These are phyloP conservation scores for Colletotrichum sp. DNA, from an alignment of 2,329 filamentous ascomycete genomes.

Conservation along the genomic window DNA sequence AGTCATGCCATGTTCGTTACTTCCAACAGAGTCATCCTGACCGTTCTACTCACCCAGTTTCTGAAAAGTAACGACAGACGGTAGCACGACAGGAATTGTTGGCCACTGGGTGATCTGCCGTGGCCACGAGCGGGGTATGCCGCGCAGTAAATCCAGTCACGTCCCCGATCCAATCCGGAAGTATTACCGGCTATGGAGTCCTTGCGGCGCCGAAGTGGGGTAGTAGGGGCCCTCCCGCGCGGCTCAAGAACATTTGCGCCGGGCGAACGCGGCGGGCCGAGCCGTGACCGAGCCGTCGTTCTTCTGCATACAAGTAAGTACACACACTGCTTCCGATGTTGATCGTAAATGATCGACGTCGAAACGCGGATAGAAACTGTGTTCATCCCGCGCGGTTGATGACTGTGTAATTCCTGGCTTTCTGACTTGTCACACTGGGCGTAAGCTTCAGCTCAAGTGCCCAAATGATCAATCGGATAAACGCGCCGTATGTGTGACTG, in stretches of 20 bases:
- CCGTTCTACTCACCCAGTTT: not conserved
- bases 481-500: not conserved
- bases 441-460: not conserved
- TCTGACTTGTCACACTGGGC: not conserved
- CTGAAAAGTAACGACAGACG: not conserved
- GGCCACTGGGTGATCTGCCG: not conserved
- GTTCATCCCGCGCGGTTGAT: not conserved
- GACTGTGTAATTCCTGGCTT: not conserved
- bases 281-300: not conserved
- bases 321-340: not conserved
- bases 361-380: not conserved
- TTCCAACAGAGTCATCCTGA: not conserved
- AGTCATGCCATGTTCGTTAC: not conserved
- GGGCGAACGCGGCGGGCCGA: not conserved
- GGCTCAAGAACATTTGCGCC: not conserved
- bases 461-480: rapidly evolving
- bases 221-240: not conserved
- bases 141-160: not conserved
- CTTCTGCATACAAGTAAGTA: not conserved
- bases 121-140: not conserved
- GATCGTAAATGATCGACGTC: not conserved
- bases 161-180: not conserved
- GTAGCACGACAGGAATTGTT: not conserved
- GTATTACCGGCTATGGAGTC: not conserved
- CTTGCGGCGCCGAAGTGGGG: not conserved